These are phyloP conservation scores for Phytophthora foliorum DNA, from an alignment of 352 stramenopile genomes.

Conservation along the genomic window DNA sequence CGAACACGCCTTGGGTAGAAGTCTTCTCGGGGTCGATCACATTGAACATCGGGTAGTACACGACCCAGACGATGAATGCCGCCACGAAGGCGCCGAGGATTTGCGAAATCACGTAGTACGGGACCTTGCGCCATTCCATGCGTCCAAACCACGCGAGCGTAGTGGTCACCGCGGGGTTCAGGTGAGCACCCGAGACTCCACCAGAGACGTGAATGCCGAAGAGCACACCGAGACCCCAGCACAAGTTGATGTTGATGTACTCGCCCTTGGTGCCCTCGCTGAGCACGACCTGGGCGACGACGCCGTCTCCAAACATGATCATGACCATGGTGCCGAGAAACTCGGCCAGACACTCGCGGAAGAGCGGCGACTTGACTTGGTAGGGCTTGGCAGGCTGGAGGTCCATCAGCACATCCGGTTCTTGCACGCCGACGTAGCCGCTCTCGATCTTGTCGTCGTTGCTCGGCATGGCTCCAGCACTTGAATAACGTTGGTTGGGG, in stretches of 20 bases:
- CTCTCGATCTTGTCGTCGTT: conserved; percentile 50
- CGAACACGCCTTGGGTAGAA: conserved; percentile 53
- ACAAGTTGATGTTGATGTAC: conserved; percentile 77
- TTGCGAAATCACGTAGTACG: conserved; percentile 64
- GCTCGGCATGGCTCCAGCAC: conserved; percentile 17
- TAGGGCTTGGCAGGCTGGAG: conserved; percentile 41
- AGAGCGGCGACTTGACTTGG: conserved; percentile 49
- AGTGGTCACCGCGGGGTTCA: conserved; percentile 76
- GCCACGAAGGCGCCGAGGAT: conserved; percentile 61
- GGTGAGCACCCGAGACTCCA: conserved; percentile 65
- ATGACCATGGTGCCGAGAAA: conserved; percentile 73
- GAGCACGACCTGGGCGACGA: conserved; percentile 71
- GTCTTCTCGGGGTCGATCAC: conserved; percentile 53
- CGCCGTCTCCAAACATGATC: conserved; percentile 74
- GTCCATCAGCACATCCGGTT: conserved; percentile 31
- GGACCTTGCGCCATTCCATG: conserved; percentile 67
- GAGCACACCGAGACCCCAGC: conserved; percentile 80
- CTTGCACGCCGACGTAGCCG: conserved; percentile 46
- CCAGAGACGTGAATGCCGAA: conserved; percentile 71
- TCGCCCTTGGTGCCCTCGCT: conserved; percentile 61
- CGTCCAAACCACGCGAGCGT: conserved; percentile 58
- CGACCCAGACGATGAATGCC: conserved; percentile 54
- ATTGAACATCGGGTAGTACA: conserved; percentile 69
- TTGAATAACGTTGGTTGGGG: conserved; percentile 13
- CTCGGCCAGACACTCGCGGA: conserved; percentile 69